phyloP scores from a whole-genome alignment of 176 grass and related monocot species.

The Eragrostis nindensis region DNA sequence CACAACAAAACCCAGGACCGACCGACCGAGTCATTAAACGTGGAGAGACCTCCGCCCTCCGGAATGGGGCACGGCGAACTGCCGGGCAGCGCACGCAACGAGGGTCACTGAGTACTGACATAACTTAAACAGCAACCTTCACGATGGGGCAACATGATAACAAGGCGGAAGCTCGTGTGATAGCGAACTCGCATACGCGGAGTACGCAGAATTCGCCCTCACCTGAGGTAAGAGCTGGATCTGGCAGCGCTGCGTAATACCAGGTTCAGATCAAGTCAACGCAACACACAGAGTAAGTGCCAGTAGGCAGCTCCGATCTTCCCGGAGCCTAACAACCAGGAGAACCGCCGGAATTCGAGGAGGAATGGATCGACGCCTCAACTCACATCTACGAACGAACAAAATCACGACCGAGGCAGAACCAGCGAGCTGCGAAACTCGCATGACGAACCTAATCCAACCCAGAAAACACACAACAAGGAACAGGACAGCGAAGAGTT shows the following conservation, averaged over 20 bases:
- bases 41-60: background rate
- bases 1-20: background rate
- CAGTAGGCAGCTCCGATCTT: constrained; percentile 24
- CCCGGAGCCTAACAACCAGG: background rate
- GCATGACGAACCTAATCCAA: constrained; percentile 10
- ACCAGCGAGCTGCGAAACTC: background rate
- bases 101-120: background rate
- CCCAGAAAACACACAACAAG: background rate
- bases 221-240: constrained; percentile 2
- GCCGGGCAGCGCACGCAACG: background rate
- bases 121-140: background rate
- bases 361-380: background rate
- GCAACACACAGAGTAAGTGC: background rate
- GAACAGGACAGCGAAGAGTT: background rate
- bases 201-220: background rate
- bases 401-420: background rate
- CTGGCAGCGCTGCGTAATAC: background rate
- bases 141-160: background rate
- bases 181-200: background rate
- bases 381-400: background rate
- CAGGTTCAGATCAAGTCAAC: constrained; percentile 25
- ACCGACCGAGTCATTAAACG: no score
- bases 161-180: background rate
- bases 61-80: constrained; percentile 1
- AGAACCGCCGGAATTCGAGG: background rate